These are phyloP conservation scores for Hysterangium stoloniferum DNA, from an alignment of 768 basidiomycete genomes.

Conservation along the genomic window DNA sequence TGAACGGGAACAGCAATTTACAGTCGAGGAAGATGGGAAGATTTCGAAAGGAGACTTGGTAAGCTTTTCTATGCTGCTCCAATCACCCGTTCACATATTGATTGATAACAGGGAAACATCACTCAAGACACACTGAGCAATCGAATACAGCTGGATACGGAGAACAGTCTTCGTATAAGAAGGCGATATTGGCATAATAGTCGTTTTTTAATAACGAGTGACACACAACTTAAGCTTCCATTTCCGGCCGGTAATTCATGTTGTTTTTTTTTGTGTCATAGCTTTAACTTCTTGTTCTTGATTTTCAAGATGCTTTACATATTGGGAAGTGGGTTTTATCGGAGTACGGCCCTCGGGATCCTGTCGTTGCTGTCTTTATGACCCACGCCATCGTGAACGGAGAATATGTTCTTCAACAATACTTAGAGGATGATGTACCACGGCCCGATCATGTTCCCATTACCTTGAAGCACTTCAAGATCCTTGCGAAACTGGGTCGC, in stretches of 20 bases:
- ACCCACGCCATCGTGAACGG: constrained; percentile 70
- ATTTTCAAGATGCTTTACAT: constrained; percentile 40
- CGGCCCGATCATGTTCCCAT: constrained; percentile 42
- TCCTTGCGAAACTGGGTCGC: constrained; percentile 61
- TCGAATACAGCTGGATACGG: constrained; percentile 72
- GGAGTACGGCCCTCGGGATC: constrained; percentile 47
- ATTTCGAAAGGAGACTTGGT: constrained; percentile 9
- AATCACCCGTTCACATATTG: background rate
- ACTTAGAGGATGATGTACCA: constrained; percentile 2
- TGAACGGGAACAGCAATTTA: constrained; percentile 19
- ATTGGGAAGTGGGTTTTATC: constrained; percentile 56
- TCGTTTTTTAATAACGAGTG: constrained; percentile 24
- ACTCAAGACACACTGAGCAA: constrained; percentile 64
- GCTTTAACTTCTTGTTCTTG: constrained; percentile 6
- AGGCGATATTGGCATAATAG: constrained; percentile 47
- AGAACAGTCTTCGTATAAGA: constrained; percentile 47
- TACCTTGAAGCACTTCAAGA: constrained; percentile 68
- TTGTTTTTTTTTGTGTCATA: background rate
- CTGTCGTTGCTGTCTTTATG: constrained; percentile 59
- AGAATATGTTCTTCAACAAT: constrained; percentile 30
- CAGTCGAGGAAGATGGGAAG: constrained; percentile 5
- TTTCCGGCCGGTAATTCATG: constrained; percentile 49
- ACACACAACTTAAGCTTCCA: constrained; percentile 41
- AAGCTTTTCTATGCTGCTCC: background rate
- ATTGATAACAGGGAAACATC: constrained; percentile 46